phyloP scores from a whole-genome alignment of 805 yeast species.

The Candida silvatica region DNA sequence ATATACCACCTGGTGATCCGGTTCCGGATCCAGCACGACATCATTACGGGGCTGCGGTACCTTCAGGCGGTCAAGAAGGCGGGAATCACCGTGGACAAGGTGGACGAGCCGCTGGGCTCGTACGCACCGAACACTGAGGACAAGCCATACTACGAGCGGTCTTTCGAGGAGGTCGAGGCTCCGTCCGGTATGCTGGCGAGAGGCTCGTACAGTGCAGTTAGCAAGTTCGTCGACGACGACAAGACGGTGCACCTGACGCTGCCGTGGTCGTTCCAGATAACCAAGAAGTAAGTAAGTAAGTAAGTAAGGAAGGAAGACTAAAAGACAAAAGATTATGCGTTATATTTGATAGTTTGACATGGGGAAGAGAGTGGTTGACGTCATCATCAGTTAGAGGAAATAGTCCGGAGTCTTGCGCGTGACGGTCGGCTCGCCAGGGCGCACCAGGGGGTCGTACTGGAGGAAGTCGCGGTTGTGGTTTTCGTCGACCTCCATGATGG shows the following conservation, averaged over 20 bases:
- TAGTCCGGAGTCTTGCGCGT: slow-evolving; percentile 96
- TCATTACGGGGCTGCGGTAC: slow-evolving; percentile 84
- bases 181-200: slow-evolving; percentile 87
- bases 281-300: slow-evolving; percentile 30
- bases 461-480: slow-evolving; percentile 83
- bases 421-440: slow-evolving; percentile 98
- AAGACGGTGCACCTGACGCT: slow-evolving; percentile 60
- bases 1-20: slow-evolving; percentile 63
- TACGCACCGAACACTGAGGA: slow-evolving; percentile 82
- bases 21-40: slow-evolving; percentile 75
- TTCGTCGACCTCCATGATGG: slow-evolving; percentile 96
- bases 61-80: slow-evolving; percentile 79
- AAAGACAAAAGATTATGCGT: too few relatives aligned
- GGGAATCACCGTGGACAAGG: slow-evolving; percentile 79
- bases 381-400: slow-evolving; percentile 69
- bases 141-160: slow-evolving; percentile 68
- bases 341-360: too few relatives aligned
- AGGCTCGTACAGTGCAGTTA: slow-evolving; percentile 73
- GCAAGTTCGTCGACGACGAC: slow-evolving; percentile 85
- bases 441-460: slow-evolving; percentile 92
- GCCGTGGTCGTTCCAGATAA: slow-evolving; percentile 82
- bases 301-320: slow-evolving; percentile 1
- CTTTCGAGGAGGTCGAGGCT: slow-evolving; percentile 74
- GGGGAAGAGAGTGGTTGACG: too few relatives aligned
- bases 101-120: slow-evolving; percentile 84